Percentiles rank a stretch among this genome's conserved stretches.
These are phyloP conservation scores for Yamadazyma diospyri DNA, from an alignment of 1,139 yeast species.

Conservation along the genomic window DNA sequence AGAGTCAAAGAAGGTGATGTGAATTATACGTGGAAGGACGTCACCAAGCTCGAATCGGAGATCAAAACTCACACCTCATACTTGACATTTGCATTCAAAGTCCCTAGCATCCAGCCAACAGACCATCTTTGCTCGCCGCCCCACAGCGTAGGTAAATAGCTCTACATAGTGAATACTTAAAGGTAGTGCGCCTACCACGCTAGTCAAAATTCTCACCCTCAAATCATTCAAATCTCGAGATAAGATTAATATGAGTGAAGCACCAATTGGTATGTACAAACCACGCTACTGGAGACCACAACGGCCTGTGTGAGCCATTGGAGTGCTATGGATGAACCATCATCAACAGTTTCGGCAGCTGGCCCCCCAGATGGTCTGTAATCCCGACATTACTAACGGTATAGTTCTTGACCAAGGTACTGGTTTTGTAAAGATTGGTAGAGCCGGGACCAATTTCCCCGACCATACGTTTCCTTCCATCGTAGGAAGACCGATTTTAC, in stretches of 20 bases:
- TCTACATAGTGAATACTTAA: too few relatives aligned
- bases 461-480: conserved; percentile 98
- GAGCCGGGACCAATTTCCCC: conserved; percentile 96
- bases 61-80: conserved; percentile 93
- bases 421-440: conserved; percentile 92
- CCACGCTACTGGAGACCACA: too few relatives aligned
- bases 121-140: neutral
- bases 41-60: conserved; percentile 78
- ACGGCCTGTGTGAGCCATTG: too few relatives aligned
- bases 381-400: too few relatives aligned
- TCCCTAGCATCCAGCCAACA: conserved; percentile 6
- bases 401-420: conserved; percentile 98
- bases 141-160: too few relatives aligned
- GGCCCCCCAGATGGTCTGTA: too few relatives aligned
- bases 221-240: conserved; percentile 48
- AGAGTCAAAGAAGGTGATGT: conserved; percentile 86
- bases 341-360: too few relatives aligned
- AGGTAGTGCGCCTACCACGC: neutral
- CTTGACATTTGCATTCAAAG: conserved; percentile 70
- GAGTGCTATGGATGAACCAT: too few relatives aligned
- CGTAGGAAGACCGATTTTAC: conserved; percentile 93
- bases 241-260: conserved; percentile 33
- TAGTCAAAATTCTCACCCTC: conserved; percentile 4
- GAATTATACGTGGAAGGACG: conserved; percentile 74
- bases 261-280: conserved; percentile 53